Evolutionary conservation across 768 basidiomycete species (phyloP).

Genomic region (Tricholoma bakamatsutake): DNA sequence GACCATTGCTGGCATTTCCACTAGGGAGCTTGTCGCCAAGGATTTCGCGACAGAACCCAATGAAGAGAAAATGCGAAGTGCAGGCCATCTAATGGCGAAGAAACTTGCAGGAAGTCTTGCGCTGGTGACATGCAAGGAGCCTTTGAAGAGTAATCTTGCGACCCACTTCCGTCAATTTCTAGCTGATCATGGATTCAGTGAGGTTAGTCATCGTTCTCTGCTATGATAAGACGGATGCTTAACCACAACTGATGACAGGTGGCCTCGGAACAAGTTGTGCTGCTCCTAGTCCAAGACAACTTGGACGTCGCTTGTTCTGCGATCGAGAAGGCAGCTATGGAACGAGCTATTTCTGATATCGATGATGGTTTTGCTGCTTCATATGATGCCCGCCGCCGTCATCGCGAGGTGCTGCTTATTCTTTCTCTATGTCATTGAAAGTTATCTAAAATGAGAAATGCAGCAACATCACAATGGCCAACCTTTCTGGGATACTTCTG

Average conservation of each 20-base stretch:
- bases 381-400: slow-evolving; percentile 78
- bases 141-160: slow-evolving; percentile 85
- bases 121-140: slow-evolving; percentile 97
- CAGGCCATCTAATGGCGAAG: slow-evolving; percentile 94
- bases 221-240: background rate
- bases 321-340: slow-evolving; percentile 97
- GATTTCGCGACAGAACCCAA: slow-evolving; percentile 93
- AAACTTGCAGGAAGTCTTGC: slow-evolving; percentile 95
- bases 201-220: slow-evolving; percentile 37
- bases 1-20: slow-evolving; percentile 97
- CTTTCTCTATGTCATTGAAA: background rate
- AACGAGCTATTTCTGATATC: slow-evolving; percentile 86
- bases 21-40: slow-evolving; percentile 89
- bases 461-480: slow-evolving; percentile 58
- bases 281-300: slow-evolving; percentile 84
- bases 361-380: slow-evolving; percentile 83
- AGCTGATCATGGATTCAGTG: slow-evolving; percentile 83
- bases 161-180: slow-evolving; percentile 82
- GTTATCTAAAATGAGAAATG: background rate
- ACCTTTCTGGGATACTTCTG: slow-evolving; percentile 86
- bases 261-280: slow-evolving; percentile 74
- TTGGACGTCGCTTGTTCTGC: slow-evolving; percentile 89
- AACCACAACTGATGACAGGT: slow-evolving; percentile 21
- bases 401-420: slow-evolving; percentile 62
- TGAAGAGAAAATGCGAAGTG: slow-evolving; percentile 85